Conservation (phyloP, 31 red algal genomes). For the Odonthalia washingtoniensis region DNA sequence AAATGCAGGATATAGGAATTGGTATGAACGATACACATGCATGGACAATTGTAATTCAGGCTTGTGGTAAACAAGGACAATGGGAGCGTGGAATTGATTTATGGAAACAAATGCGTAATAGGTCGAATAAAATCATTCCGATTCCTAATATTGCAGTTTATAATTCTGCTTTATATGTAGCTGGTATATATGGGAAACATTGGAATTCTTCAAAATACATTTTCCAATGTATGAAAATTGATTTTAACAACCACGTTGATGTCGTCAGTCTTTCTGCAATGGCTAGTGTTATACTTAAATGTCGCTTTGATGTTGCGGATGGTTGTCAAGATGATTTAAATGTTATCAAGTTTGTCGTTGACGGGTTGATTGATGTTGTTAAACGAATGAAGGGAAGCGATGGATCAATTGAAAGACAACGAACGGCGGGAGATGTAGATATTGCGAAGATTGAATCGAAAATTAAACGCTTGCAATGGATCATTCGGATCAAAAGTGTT, state of each 20-base stretch:
- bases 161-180: constrained; percentile 79
- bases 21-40: constrained; percentile 65
- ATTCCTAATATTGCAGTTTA: constrained; percentile 53
- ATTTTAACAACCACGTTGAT: constrained; percentile 44
- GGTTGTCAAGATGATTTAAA: too few relatives aligned
- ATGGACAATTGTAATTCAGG: constrained; percentile 77
- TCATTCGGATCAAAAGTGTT: too few relatives aligned
- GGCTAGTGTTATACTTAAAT: constrained; percentile 57
- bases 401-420: too few relatives aligned
- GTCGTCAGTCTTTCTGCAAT: constrained; percentile 72
- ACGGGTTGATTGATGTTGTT: too few relatives aligned
- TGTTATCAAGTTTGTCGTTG: too few relatives aligned
- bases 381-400: too few relatives aligned
- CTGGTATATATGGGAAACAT: constrained; percentile 57
- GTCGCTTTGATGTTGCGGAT: constrained; percentile 39
- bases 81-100: constrained; percentile 79
- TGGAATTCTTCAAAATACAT: constrained; percentile 47
- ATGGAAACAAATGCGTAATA: constrained; percentile 54
- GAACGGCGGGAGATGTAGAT: too few relatives aligned
- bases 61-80: constrained; percentile 64
- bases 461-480: too few relatives aligned
- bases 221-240: constrained; percentile 47
- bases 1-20: constrained; percentile 88
- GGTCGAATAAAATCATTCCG: constrained; percentile 19
- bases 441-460: too few relatives aligned